Evolutionary conservation across 148 eudicot species (phyloP).

Genomic region (Fagopyrum tataricum): DNA sequence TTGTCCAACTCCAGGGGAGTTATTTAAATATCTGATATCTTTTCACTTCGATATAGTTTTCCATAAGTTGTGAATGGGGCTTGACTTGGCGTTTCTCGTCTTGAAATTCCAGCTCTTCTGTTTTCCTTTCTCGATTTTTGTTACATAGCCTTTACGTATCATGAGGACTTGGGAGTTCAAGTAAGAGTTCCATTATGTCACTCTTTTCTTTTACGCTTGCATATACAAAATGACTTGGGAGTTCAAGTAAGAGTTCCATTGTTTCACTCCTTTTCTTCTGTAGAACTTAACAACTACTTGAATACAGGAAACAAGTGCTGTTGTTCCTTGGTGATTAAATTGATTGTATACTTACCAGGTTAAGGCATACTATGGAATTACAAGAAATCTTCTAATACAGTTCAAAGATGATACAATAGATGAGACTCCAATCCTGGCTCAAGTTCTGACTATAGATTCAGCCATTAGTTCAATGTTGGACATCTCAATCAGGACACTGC

Average conservation of each 20-base stretch:
- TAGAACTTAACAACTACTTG: not conserved
- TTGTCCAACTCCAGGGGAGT: no score
- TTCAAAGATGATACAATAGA: slow-evolving; percentile 91
- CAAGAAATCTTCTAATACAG: slow-evolving; percentile 76
- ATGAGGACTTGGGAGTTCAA: not conserved
- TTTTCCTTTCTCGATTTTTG: not conserved
- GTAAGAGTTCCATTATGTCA: not conserved
- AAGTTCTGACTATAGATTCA: slow-evolving; percentile 70
- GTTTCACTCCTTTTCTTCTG: not conserved
- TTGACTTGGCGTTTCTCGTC: no score
- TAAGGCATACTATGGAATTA: slow-evolving; percentile 74
- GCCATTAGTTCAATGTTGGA: slow-evolving; percentile 80
- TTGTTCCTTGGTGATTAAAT: not conserved
- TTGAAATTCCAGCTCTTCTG: no score
- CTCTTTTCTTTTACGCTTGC: not conserved
- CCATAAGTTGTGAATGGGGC: no score
- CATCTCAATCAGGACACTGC: slow-evolving; percentile 74
- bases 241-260: not conserved
- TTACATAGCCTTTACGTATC: not conserved
- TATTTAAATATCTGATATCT: no score
- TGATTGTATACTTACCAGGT: slow-evolving; percentile 39
- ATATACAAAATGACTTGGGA: not conserved
- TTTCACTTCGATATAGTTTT: no score
- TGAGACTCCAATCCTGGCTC: slow-evolving; percentile 82
- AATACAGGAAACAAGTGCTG: not conserved